Percentiles rank a stretch among this genome's conserved stretches.
Evolutionary conservation across 495 filamentous ascomycete species (phyloP).

Genomic region (Ramalina intermedia): DNA sequence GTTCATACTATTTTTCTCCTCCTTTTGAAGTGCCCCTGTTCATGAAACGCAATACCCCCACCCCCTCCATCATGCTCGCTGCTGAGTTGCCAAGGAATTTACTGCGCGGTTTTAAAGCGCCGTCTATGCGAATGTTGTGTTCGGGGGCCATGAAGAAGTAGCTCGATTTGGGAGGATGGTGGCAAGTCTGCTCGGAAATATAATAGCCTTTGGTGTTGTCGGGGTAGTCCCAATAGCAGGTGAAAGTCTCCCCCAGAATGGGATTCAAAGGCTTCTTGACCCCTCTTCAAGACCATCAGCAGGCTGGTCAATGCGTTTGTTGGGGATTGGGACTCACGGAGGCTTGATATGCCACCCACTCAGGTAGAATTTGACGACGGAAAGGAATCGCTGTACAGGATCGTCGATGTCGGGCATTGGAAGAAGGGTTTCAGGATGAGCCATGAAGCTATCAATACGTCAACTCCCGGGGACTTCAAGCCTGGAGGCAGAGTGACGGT

Average conservation of each 20-base stretch:
- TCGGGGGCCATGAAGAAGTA: slow-evolving; percentile 99
- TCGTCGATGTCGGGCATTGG: slow-evolving; percentile 80
- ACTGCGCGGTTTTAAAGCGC: slow-evolving; percentile 89
- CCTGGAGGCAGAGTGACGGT: slow-evolving; percentile 11
- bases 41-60: slow-evolving; percentile 70
- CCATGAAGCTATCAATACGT: slow-evolving; percentile 70
- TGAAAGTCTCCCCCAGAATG: slow-evolving; percentile 88
- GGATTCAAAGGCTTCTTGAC: slow-evolving; percentile 99
- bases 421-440: slow-evolving; percentile 89
- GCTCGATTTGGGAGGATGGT: slow-evolving; percentile 95
- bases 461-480: background rate
- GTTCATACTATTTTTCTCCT: slow-evolving; percentile 75
- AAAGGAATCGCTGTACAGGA: slow-evolving; percentile 78
- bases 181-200: slow-evolving; percentile 88
- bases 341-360: slow-evolving; percentile 99
- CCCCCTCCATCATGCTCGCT: slow-evolving; percentile 95
- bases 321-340: slow-evolving; percentile 45
- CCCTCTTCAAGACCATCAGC: slow-evolving; percentile 43
- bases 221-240: slow-evolving; percentile 88
- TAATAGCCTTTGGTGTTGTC: slow-evolving; percentile 84
- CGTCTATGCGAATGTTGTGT: slow-evolving; percentile 89
- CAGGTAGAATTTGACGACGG: slow-evolving; percentile 93
- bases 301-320: background rate
- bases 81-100: slow-evolving; percentile 95
- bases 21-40: slow-evolving; percentile 54